Base-by-base conservation (phyloP, 2,329 filamentous ascomycete genomes). In the Fusarium poae region DNA sequence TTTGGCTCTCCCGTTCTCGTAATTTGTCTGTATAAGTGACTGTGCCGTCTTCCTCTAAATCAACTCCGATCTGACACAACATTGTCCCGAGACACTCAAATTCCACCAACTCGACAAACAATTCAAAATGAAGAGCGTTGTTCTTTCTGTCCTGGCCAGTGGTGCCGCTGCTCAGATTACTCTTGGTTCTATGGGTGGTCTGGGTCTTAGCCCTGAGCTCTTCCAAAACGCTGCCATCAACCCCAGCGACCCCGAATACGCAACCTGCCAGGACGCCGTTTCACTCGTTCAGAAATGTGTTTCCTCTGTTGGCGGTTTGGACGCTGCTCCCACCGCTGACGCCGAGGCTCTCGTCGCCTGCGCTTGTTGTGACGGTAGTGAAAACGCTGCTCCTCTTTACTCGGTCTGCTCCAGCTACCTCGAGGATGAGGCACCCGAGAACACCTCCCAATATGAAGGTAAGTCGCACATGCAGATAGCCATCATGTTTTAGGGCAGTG, bases 371-470 rank as follows among this genome's bases (percentile, higher is more conserved):
- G 46, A 62, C 39, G 62, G 63, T 18, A 23, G 56, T 8, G 65
- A 54, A 2, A 54, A 66, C 49, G 55, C 77, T n/a, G 71, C 75
- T 52, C 57, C 63, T 12, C 55, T 70, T 25, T 79, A 74, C 65
- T 75, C 73, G 5, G 68, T 51, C 50, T 79, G 77, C 67, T 74
- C 77, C 23, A 57, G 48, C 37, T 78, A 77, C 55, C 62, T 79
- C 25, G 48, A 58, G 15, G 62, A 68, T 2, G 74, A 76, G 54
- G 71, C 65, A 23, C 57, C 73, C 25, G 52, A 61, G 18, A 56
- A 71, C 46, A 62, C 62, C 10, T 58, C 70, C 15, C 63, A 76
- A 45, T 71, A 71, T 39, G 65, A 72, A 30, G 74, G 77, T 78
- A 54, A 58, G 67, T 30, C 32, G n/a, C 40, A 43, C 18, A 20